These are phyloP conservation scores for Backusella psychrophila DNA, from an alignment of 192 early-diverging fungal species.

Conservation along the genomic window DNA sequence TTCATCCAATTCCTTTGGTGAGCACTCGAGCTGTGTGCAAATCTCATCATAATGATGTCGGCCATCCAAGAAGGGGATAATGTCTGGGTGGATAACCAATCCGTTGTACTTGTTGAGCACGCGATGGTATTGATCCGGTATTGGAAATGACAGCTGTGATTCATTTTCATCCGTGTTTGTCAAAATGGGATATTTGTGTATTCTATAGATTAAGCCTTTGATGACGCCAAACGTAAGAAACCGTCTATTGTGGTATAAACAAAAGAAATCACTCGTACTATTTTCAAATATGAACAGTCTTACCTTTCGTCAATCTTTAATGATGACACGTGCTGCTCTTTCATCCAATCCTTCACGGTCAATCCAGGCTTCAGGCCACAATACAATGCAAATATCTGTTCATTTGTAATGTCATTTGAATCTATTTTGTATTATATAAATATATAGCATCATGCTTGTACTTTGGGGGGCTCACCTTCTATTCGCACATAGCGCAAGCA, in stretches of 20 bases:
- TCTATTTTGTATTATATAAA: constrained; percentile 24
- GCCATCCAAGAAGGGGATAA: constrained; percentile 57
- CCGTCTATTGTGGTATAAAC: constrained; percentile 48
- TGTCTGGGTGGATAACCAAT: constrained; percentile 15
- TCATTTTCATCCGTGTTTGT: constrained; percentile 14
- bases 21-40: constrained; percentile 65
- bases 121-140: background rate
- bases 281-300: no score
- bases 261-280: no score
- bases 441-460: background rate
- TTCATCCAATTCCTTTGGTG: constrained; percentile 58
- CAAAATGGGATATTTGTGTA: constrained; percentile 88
- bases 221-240: constrained; percentile 91
- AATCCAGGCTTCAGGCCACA: constrained; percentile 73
- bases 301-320: constrained; percentile 83
- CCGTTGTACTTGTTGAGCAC: constrained; percentile 29
- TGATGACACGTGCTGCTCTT: constrained; percentile 64
- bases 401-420: constrained; percentile 54
- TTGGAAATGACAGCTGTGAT: background rate
- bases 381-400: constrained; percentile 76
- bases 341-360: constrained; percentile 84
- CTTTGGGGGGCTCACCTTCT: background rate
- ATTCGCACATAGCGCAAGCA: constrained; percentile 68
- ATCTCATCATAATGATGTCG: constrained; percentile 75
- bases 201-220: constrained; percentile 77